Evolutionary conservation across 75 land plant genomes (phyloP).

Genomic region (Picea glauca): DNA sequence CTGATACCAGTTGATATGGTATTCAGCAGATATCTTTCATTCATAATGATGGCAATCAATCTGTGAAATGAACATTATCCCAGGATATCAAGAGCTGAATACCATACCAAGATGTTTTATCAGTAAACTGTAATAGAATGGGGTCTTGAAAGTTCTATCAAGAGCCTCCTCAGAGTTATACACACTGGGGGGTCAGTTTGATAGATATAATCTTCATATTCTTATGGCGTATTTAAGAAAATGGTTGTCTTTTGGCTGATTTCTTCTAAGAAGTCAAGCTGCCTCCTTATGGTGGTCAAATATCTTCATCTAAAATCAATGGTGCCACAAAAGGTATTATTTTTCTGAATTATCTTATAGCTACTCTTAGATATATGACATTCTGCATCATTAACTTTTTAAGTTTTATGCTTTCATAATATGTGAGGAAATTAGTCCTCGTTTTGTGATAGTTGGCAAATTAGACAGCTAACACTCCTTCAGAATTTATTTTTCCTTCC

Average conservation of each 20-base stretch:
- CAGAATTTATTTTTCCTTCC: neutral
- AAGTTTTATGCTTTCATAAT: neutral
- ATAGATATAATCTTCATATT: neutral
- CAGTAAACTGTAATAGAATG: neutral
- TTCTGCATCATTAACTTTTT: neutral
- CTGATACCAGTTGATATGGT: no score
- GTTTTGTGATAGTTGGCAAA: neutral
- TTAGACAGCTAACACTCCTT: neutral
- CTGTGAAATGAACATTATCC: no score
- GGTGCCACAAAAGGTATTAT: neutral
- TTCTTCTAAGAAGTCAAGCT: neutral
- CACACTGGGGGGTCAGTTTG: neutral
- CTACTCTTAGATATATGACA: neutral
- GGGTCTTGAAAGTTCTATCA: neutral
- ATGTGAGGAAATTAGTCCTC: neutral
- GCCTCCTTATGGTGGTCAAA: neutral
- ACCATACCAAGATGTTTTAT: no score
- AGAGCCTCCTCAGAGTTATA: neutral
- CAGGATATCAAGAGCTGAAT: no score
- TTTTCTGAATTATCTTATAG: conserved; percentile 1
- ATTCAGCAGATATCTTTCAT: no score
- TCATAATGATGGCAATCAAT: no score
- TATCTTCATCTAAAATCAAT: neutral
- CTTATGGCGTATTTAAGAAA: neutral
- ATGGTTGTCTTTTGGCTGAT: neutral